Conservation (phyloP, 768 basidiomycete genomes). For the Leccinellum luteum region DNA sequence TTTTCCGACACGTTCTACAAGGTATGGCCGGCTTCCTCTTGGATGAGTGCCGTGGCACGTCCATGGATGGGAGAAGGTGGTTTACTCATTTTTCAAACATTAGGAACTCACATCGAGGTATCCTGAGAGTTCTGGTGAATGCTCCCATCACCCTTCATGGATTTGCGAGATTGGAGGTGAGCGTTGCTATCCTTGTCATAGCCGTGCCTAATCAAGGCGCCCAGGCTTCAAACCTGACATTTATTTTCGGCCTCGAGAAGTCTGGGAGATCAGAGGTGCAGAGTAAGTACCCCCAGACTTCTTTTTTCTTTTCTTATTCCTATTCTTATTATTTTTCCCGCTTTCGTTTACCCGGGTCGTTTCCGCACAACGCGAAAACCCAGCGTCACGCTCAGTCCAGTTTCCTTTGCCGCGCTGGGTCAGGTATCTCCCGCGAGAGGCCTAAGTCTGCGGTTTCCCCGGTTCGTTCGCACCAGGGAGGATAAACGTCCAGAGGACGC, state of each 20-base stretch:
- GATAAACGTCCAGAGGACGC: conserved; percentile 76
- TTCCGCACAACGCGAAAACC: neutral
- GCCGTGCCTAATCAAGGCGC: neutral
- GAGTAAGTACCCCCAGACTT: conserved; percentile 44
- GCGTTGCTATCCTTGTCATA: conserved; percentile 12
- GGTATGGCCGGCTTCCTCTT: conserved; percentile 32
- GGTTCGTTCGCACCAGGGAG: conserved; percentile 70
- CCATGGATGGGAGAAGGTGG: neutral
- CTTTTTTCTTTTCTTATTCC: neutral
- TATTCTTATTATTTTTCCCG: neutral
- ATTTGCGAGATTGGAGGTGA: conserved; percentile 64
- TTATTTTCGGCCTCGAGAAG: conserved; percentile 69
- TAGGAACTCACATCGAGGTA: conserved; percentile 67
- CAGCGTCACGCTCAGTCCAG: conserved; percentile 81
- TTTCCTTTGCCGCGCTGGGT: conserved; percentile 76
- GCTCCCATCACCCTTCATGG: conserved; percentile 52
- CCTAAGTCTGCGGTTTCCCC: conserved; percentile 82
- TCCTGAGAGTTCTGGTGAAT: conserved; percentile 49
- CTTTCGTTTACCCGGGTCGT: neutral
- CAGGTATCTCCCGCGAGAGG: conserved; percentile 59
- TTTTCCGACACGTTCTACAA: conserved; percentile 86
- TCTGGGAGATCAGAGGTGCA: conserved; percentile 88
- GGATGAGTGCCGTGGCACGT: neutral
- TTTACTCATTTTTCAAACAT: conserved; percentile 23
- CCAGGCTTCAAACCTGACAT: conserved; percentile 62